A percentile compares a stretch with the other conserved stretches of the same genome.
Conservation (phyloP, 805 yeast genomes). For the Geotrichum ghanense region DNA sequence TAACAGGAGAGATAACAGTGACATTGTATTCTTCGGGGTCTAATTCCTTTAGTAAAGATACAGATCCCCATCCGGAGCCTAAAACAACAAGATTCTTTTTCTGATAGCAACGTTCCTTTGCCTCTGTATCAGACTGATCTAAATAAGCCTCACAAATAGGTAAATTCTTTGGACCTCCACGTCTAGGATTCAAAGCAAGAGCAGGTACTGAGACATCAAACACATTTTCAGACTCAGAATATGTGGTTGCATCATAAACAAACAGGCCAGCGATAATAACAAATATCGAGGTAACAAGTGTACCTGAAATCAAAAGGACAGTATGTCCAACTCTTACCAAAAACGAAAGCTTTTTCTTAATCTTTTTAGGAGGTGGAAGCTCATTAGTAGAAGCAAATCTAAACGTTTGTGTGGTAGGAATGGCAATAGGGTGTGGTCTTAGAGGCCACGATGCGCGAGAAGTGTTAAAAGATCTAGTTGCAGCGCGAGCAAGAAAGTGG, state of each 20-base stretch:
- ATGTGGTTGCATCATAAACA: conserved; percentile 1
- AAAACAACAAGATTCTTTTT: conserved; percentile 47
- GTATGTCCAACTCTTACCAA: neutral
- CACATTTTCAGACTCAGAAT: neutral
- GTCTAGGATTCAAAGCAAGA: conserved; percentile 41
- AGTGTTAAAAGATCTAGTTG: too few species aligned
- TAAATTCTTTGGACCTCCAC: conserved; percentile 62
- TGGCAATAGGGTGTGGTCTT: too few species aligned
- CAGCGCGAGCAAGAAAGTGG: too few species aligned
- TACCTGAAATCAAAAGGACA: neutral
- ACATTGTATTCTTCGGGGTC: conserved; percentile 48
- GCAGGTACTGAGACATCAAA: conserved; percentile 36
- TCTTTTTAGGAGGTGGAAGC: neutral
- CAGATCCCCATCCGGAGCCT: conserved; percentile 69
- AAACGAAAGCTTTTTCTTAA: neutral
- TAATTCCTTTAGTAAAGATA: conserved; percentile 41
- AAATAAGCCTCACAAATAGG: conserved; percentile 47
- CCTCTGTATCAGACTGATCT: conserved; percentile 44
- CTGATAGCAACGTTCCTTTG: conserved; percentile 6
- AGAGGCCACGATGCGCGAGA: too few species aligned
- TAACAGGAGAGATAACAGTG: conserved; percentile 57
- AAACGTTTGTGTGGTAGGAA: too few species aligned
- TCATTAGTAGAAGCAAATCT: neutral
- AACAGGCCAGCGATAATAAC: neutral
- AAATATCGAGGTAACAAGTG: neutral